Evolutionary conservation across 1,284 basidiomycete species (phyloP).

Genomic region (Macrocystidia cucumis): DNA sequence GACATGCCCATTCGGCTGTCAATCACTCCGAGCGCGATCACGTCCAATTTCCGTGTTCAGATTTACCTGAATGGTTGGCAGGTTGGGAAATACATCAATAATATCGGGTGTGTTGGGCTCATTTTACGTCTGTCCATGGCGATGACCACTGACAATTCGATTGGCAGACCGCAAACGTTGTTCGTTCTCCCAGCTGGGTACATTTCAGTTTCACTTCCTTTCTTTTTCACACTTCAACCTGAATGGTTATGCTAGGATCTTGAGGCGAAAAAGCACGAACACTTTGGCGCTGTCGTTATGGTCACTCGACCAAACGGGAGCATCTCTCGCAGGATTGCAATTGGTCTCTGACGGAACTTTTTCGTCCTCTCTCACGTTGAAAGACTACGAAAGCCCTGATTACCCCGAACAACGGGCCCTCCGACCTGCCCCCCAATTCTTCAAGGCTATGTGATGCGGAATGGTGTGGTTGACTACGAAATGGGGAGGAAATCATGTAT

Average conservation of each 20-base stretch:
- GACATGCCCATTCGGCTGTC: conserved; percentile 38
- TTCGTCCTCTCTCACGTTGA: conserved; percentile 25
- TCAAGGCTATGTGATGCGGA: conserved; percentile 20
- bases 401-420: conserved; percentile 20
- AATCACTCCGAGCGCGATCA: conserved; percentile 31
- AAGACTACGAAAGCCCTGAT: conserved; percentile 29
- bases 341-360: conserved; percentile 35
- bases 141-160: no score
- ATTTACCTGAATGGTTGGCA: conserved; percentile 50
- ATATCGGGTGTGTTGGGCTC: conserved; percentile 29
- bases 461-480: conserved; percentile 7
- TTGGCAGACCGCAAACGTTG: conserved; percentile 37
- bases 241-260: conserved; percentile 22
- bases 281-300: conserved; percentile 39
- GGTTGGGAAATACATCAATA: conserved; percentile 42
- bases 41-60: conserved; percentile 40
- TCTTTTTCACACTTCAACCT: no score
- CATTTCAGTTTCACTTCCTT: conserved; percentile 10
- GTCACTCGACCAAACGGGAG: conserved; percentile 34
- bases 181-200: conserved; percentile 41
- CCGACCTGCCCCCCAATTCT: conserved; percentile 15
- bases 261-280: conserved; percentile 30
- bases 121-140: no score
- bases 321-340: conserved; percentile 29
- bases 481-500: background rate